Evolutionary conservation across 805 yeast species (phyloP), one percentile per base, ranked within the genome.

Genomic region (Suhomyces kilbournensis): DNA sequence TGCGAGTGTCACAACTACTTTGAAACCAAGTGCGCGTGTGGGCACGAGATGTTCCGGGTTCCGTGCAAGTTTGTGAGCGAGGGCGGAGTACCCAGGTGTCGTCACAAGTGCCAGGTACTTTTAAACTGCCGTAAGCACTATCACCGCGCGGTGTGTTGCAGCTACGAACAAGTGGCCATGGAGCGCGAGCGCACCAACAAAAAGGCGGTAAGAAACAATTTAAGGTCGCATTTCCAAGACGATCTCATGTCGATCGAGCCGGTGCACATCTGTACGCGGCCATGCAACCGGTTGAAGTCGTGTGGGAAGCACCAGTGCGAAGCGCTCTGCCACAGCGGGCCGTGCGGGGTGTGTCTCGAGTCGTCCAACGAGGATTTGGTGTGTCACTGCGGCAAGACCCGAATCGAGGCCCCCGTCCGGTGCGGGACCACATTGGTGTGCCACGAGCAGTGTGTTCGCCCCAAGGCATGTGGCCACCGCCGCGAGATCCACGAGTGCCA

Each of bases 91-190:
- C 90, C 97, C 15, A 71, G 67, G 30, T 91, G 97, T 70, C 69
- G 67, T 4, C 82, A 84, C 47, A 85, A 85, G 63, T 92, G 97
- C 67, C 80, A 83, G 44, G 88, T 90, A 0, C 68, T 84, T 47
- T 77, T 88, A 67, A 87, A 84, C 54, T 91, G 97, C 66, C 81
- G 93, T 54, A 81, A 90, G 54, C 97, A 91, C 69, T 76, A 84
- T 55, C 94, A 96, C 67, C 67, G 76, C 15, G 76, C 74, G 10
- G 68, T 74, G 14, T 91, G 97, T 66, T 91, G 97, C 66, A 71
- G 78, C 10, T 84, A 74, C 54, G 93, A 88, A 62, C 81, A 78
- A 30, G 58, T 66, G 4, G 96, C 94, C 0, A 68, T 77, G 44
- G 73, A 66, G 38, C 69, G 90, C 51, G 83, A 80, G 57, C 64